Evolutionary conservation across 352 stramenopile genomes (phyloP).

Genomic region (Pythium scleroteichum): DNA sequence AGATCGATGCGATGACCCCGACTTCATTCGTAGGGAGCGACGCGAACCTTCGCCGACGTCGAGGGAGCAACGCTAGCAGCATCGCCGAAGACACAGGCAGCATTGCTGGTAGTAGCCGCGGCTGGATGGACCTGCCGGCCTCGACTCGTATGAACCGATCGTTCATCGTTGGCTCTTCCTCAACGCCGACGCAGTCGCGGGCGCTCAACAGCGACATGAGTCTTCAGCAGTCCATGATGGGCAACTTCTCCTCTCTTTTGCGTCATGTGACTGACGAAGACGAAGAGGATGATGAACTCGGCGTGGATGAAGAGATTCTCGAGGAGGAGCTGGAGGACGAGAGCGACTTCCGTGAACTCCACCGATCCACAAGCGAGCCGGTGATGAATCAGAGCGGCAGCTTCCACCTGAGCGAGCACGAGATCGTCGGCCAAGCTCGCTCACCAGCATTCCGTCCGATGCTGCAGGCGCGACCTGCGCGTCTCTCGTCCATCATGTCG

Average conservation of each 20-base stretch:
- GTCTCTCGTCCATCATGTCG: slow-evolving; percentile 29
- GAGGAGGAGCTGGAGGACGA: slow-evolving; percentile 25
- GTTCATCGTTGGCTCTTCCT: slow-evolving; percentile 19
- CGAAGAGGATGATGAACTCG: slow-evolving; percentile 28
- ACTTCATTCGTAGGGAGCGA: slow-evolving; percentile 10
- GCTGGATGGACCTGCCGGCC: slow-evolving; percentile 11
- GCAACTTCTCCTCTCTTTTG: slow-evolving; percentile 71
- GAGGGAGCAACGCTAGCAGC: slow-evolving; percentile 15
- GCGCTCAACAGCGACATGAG: slow-evolving; percentile 67
- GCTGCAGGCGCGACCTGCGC: slow-evolving; percentile 13
- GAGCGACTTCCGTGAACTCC: slow-evolving; percentile 4
- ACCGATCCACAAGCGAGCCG: slow-evolving; percentile 21
- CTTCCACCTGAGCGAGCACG: slow-evolving; percentile 14
- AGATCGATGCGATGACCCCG: slow-evolving; percentile 7
- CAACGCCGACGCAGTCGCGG: slow-evolving; percentile 22
- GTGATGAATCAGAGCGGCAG: slow-evolving; percentile 1
- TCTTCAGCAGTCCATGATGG: slow-evolving; percentile 69
- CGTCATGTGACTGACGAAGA: slow-evolving; percentile 53
- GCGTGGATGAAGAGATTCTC: slow-evolving; percentile 26
- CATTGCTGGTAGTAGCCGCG: slow-evolving; percentile 10
- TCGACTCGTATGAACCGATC: slow-evolving; percentile 15
- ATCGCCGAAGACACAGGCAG: slow-evolving; percentile 15
- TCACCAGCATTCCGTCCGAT: slow-evolving; percentile 14
- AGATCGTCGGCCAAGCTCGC: not conserved
- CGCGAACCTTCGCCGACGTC: slow-evolving; percentile 24